phyloP scores from a whole-genome alignment of 1,284 basidiomycete genomes.

The Coriolopsis trogii region DNA sequence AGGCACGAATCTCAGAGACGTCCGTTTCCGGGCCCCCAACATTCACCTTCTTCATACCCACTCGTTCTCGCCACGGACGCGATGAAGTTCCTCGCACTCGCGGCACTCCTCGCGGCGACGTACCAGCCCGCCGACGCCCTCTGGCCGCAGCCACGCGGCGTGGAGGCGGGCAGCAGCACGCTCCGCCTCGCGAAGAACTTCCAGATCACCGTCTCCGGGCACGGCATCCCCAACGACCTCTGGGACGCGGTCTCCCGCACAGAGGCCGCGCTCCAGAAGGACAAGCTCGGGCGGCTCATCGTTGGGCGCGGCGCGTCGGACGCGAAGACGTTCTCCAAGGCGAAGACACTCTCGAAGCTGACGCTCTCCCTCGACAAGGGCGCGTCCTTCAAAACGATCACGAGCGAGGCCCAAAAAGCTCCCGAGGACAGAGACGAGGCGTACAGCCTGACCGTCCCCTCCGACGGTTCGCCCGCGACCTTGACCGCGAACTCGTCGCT shows the following conservation, averaged over 20 bases:
- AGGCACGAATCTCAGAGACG: not conserved
- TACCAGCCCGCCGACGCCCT: conserved; percentile 37
- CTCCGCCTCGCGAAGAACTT: conserved; percentile 55
- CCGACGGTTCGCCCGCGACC: conserved; percentile 58
- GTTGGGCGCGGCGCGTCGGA: conserved; percentile 52
- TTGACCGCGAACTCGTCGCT: conserved; percentile 74
- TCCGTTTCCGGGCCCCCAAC: not conserved
- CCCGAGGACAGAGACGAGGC: conserved; percentile 63
- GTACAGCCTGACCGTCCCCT: conserved; percentile 68
- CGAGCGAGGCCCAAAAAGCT: conserved; percentile 56
- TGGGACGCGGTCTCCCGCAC: conserved; percentile 46
- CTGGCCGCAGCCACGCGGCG: conserved; percentile 65
- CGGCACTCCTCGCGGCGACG: conserved; percentile 26
- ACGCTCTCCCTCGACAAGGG: conserved; percentile 44
- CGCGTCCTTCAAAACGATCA: conserved; percentile 43
- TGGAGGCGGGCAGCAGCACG: conserved; percentile 51
- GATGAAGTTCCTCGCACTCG: conserved; percentile 29
- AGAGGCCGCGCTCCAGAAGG: conserved; percentile 39
- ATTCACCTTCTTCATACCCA: not conserved
- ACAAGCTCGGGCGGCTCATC: conserved; percentile 50
- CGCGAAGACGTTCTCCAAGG: conserved; percentile 33
- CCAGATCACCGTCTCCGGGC: conserved; percentile 39
- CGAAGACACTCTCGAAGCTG: conserved; percentile 38
- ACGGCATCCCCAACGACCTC: conserved; percentile 48
- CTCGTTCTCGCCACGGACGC: not conserved